Evolutionary conservation across 78 protist genomes (phyloP), one percentile per base, ranked within the genome.

Genomic region (Tieghemostelium lacteum): DNA sequence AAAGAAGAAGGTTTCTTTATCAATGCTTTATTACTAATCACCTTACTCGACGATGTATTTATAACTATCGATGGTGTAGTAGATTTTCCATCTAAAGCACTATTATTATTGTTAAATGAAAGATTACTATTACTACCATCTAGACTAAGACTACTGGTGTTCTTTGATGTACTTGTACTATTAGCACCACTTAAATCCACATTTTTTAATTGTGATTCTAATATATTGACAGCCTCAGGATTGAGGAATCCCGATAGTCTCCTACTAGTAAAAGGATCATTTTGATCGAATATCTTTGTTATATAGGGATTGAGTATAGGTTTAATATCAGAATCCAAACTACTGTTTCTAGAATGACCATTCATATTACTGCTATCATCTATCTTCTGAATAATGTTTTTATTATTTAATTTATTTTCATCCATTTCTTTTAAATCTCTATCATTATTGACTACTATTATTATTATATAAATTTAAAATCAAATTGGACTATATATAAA

Each of bases 201-300:
- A 37, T 3, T 60, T 60, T 2, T 16, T 20, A 22, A 50, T 70
- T 29, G 17, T 54, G 19, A 50, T 49, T 33, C 16, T 50, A 24
- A 36, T 70, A 20, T 31, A 19, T 36, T 64, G 72, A n/a, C 20
- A 24, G 75, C 22, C 29, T n/a, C 31, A 42, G 31, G 39, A 28
- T 24, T 64, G 22, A 54, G 29, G 10, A 39, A 50, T 1, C 65
- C 65, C 0, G 88, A 54, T 33, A 58, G 22, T 36, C 71, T 78
- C 62, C 36, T 78, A 26, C 75, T 49, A 45, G 73, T 78, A 31
- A 78, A 78, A n/a, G 88, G 88, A 19, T 78, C 88, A 28, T 78
- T 63, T 2, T 64, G 29, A 66, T 78, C 88, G 54, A 65, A 78
- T 10, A 78, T 28, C 2, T 34, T 70, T 24, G 37, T 75, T 20